phyloP scores from a whole-genome alignment of 768 basidiomycete genomes.

The Macrolepiota albuminosa region DNA sequence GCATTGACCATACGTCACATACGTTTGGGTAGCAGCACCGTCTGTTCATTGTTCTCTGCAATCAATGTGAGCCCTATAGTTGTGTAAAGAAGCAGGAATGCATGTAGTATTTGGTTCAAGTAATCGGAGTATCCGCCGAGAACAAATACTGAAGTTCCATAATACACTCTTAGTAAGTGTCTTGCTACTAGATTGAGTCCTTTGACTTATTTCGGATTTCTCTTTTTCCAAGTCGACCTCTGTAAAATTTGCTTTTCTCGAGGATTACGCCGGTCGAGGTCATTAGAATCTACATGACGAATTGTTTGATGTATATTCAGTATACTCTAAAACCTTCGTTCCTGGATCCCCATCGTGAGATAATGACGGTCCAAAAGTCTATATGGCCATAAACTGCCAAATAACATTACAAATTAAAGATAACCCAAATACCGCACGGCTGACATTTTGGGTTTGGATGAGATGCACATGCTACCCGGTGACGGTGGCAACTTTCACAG shows the following conservation, averaged over 20 bases:
- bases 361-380: neutral
- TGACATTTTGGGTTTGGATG: neutral
- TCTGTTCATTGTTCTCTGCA: too few relatives aligned
- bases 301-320: neutral
- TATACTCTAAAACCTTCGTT: neutral
- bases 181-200: neutral
- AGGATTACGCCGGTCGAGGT: neutral
- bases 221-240: neutral
- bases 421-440: neutral
- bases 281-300: too few relatives aligned
- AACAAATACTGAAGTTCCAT: neutral
- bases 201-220: neutral
- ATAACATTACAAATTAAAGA: too few relatives aligned
- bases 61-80: neutral
- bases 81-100: neutral
- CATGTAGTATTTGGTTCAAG: neutral
- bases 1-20: conserved; percentile 30
- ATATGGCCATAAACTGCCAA: neutral
- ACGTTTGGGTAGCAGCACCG: neutral
- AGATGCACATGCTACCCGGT: neutral
- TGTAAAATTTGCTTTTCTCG: neutral
- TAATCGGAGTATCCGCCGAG: neutral
- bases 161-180: neutral
- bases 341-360: neutral
- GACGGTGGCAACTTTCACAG: neutral